A percentile compares a stretch with the other conserved stretches of the same genome.
These are phyloP conservation scores for Botryobasidium botryosum DNA, from an alignment of 768 basidiomycete species.

Conservation along the genomic window DNA sequence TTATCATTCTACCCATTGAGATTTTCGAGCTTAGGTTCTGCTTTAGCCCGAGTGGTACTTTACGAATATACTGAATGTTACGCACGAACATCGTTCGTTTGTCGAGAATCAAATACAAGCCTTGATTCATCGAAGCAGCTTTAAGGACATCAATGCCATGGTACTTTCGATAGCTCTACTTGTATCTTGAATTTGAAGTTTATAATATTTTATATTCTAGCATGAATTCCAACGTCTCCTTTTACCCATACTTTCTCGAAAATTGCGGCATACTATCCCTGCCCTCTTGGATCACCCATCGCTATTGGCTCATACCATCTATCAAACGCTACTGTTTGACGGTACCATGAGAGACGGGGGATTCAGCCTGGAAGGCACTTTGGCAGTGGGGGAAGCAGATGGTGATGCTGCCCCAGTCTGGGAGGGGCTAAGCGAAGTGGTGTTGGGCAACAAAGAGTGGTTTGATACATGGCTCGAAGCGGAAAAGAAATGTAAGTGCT, in stretches of 20 bases:
- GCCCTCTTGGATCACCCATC: constrained; percentile 59
- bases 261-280: constrained; percentile 60
- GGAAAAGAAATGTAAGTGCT: constrained; percentile 65
- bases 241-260: constrained; percentile 56
- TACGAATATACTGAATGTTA: constrained; percentile 73
- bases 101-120: constrained; percentile 60
- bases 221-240: constrained; percentile 70
- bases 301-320: constrained; percentile 86
- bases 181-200: background rate
- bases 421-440: constrained; percentile 66
- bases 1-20: too few species aligned
- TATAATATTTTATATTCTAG: constrained; percentile 24
- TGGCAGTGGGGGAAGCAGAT: constrained; percentile 19
- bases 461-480: constrained; percentile 81
- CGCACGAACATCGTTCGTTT: constrained; percentile 70
- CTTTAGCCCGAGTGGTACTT: constrained; percentile 93
- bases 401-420: constrained; percentile 23
- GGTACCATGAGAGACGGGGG: constrained; percentile 55
- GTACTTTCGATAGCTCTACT: constrained; percentile 27
- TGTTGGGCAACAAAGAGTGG: constrained; percentile 76
- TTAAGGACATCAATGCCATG: constrained; percentile 51
- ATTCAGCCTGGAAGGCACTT: constrained; percentile 43
- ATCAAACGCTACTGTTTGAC: constrained; percentile 83
- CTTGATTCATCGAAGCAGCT: constrained; percentile 46
- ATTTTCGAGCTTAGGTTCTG: background rate